These are phyloP conservation scores for Saturnispora galanensis DNA, from an alignment of 805 yeast species.

Conservation along the genomic window DNA sequence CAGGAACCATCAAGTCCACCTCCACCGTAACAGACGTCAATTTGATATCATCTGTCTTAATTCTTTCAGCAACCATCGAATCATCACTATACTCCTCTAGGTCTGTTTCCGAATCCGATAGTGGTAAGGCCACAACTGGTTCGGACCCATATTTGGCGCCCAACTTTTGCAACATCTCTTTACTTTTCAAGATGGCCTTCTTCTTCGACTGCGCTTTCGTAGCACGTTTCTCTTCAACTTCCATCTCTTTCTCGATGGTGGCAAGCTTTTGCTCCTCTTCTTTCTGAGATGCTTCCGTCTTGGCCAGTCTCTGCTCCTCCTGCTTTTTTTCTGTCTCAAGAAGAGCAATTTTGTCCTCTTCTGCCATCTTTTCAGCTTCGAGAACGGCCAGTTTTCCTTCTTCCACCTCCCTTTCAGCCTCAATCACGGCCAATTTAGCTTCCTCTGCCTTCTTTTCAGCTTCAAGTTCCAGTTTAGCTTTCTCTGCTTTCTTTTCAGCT, in stretches of 20 bases:
- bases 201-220: too few relatives aligned
- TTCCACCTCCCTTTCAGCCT: neutral
- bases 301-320: neutral
- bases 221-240: too few relatives aligned
- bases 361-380: neutral
- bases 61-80: neutral
- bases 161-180: neutral
- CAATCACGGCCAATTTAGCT: neutral
- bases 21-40: neutral
- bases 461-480: neutral
- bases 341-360: neutral
- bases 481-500: conserved; percentile 2
- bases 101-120: neutral
- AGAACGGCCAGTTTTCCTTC: neutral
- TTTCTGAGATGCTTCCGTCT: neutral
- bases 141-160: neutral
- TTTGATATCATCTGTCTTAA: neutral
- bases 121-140: too few relatives aligned
- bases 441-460: neutral
- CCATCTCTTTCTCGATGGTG: too few relatives aligned
- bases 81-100: neutral
- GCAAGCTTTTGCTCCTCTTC: neutral
- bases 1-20: neutral
- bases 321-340: neutral
- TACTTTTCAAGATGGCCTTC: conserved; percentile 1